Percentiles rank a stretch among this genome's conserved stretches.
These are phyloP conservation scores for Gossypium thurberi DNA, from an alignment of 345 rosid species.

Conservation along the genomic window DNA sequence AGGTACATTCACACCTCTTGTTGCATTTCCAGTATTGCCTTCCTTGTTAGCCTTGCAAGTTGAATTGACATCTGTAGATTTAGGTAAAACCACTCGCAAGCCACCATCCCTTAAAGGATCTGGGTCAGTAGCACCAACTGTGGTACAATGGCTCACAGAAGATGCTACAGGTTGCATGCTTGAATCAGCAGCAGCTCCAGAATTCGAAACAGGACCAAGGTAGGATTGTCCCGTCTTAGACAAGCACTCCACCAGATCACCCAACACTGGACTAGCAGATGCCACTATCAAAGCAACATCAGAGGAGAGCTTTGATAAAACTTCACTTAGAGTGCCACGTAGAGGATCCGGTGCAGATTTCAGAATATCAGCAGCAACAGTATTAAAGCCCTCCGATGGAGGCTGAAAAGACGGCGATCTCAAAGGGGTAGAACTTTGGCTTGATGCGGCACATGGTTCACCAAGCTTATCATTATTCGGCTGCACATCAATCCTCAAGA, in stretches of 20 bases:
- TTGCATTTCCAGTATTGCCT: conserved; percentile 8
- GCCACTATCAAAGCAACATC: conserved; percentile 55
- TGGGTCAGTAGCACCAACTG: conserved; percentile 16
- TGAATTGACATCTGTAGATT: conserved; percentile 4
- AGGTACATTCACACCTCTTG: conserved; percentile 10
- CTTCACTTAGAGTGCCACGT: conserved; percentile 38
- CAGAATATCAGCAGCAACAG: conserved; percentile 44
- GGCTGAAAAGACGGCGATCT: conserved; percentile 34
- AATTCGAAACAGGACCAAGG: conserved; percentile 10
- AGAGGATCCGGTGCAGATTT: conserved; percentile 61
- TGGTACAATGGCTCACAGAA: conserved; percentile 16
- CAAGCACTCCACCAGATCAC: conserved; percentile 34
- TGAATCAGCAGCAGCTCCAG: conserved; percentile 16
- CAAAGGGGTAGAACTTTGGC: conserved; percentile 49
- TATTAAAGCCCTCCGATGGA: conserved; percentile 33
- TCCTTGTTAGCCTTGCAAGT: conserved; percentile 13
- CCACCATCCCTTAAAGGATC: not conserved
- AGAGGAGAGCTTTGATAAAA: conserved; percentile 40
- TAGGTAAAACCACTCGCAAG: conserved; percentile 11
- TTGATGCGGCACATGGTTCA: conserved; percentile 33
- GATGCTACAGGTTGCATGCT: conserved; percentile 9
- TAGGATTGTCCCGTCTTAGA: conserved; percentile 36
- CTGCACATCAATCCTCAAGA: conserved; percentile 54
- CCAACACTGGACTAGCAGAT: conserved; percentile 32
- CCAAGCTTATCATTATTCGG: conserved; percentile 26